Base-by-base conservation (phyloP, 2,329 filamentous ascomycete genomes). In the Fusarium chuoi region DNA sequence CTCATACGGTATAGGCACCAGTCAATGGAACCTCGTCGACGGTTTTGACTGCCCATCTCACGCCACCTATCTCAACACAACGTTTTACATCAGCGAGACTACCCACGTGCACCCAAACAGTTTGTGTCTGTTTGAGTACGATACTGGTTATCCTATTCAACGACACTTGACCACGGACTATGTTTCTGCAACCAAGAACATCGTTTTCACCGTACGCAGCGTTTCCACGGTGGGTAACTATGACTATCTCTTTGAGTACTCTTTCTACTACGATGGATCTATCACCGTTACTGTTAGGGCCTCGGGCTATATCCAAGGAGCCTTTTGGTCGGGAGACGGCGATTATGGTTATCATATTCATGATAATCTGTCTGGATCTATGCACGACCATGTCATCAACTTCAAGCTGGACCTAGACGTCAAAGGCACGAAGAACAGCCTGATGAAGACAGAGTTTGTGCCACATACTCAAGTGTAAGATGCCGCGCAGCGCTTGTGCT, bases 311-410 rank as follows among this genome's bases (percentile, higher is more conserved):
- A 89, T 90, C 64, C 85, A 87, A 74, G 82, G 82, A 2, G 84
- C 86, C 1, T 87, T 83, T 76, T 87, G 83, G 57, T 81, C 82
- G 5, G 77, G 84, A 44, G 85, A 86, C 55, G 77, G 82, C 2
- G 86, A 87, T 56, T 88, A 88, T 63, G 87, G 87, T 11, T 88
- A 82, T 74, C 79, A 83, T 38, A 87, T 89, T 54, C 84, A 87
- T 68, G 85, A 88, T 61, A 78, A 80, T 33, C 79, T 87, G 4
- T 83, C 82, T 2, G 86, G 86, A 11, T 84, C 82, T 35, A 87
- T 89, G 83, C 88, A 89, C 77, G 86, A 89, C 77, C 88, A 89
- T 71, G 86, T 89, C 2, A 75, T 89, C 42, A 88, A 86, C 71
- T 89, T 85, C 81, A 89, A 89, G 75, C 84, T 83, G 49, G 88